A percentile compares a stretch with the other conserved stretches of the same genome.
Evolutionary conservation across 495 filamentous ascomycete species (phyloP).

Genomic region (Penicillium arizonense): DNA sequence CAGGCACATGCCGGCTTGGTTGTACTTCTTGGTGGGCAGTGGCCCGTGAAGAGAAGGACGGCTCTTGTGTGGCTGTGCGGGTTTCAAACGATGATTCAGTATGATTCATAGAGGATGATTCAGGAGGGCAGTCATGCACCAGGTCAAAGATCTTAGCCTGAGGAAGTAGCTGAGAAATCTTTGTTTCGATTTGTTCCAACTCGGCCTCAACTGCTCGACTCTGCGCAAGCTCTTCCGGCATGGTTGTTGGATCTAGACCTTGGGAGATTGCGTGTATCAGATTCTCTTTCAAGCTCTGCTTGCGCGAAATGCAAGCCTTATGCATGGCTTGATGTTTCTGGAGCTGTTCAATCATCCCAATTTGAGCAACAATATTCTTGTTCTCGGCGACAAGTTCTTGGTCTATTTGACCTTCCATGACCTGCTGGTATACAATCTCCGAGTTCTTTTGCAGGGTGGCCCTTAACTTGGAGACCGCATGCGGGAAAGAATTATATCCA

Average conservation of each 20-base stretch:
- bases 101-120: not conserved
- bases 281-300: constrained; percentile 29
- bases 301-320: constrained; percentile 24
- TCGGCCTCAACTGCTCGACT: constrained; percentile 35
- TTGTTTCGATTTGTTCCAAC: constrained; percentile 30
- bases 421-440: constrained; percentile 36
- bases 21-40: not conserved
- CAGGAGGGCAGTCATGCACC: not conserved
- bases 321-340: constrained; percentile 28
- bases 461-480: constrained; percentile 22
- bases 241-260: constrained; percentile 31
- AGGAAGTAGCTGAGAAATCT: constrained; percentile 31
- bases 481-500: constrained; percentile 17
- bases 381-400: constrained; percentile 39
- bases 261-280: constrained; percentile 35
- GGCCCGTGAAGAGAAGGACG: constrained; percentile 1
- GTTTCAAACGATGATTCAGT: not conserved
- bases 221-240: constrained; percentile 36
- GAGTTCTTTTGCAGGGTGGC: constrained; percentile 35
- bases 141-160: constrained; percentile 19
- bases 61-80: not conserved
- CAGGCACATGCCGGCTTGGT: constrained; percentile 5
- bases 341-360: constrained; percentile 35
- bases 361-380: constrained; percentile 29
- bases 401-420: constrained; percentile 39